These are phyloP conservation scores for Wickerhamiella kazuoi DNA, from an alignment of 805 yeast species.

Conservation along the genomic window DNA sequence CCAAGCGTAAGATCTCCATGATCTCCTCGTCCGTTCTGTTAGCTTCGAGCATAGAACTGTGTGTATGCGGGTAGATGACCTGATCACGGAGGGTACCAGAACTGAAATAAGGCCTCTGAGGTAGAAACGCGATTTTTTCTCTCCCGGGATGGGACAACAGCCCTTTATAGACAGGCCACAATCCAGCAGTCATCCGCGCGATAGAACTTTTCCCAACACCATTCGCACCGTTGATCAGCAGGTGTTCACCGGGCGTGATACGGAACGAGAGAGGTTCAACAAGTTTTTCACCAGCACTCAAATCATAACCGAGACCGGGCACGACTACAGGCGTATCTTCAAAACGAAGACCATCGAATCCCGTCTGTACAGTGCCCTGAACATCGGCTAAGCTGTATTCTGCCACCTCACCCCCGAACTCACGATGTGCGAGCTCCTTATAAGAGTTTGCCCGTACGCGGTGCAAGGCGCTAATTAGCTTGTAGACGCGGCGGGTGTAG, in stretches of 20 bases:
- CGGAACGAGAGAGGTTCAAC: slow-evolving; percentile 46
- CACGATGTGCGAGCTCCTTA: slow-evolving; percentile 3
- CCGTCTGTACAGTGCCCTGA: slow-evolving; percentile 63
- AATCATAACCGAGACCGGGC: slow-evolving; percentile 30
- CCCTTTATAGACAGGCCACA: slow-evolving; percentile 84
- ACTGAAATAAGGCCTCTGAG: slow-evolving; percentile 72
- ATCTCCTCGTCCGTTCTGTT: slow-evolving; percentile 58
- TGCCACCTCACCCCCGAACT: slow-evolving; percentile 5
- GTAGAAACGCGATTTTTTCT: slow-evolving; percentile 55
- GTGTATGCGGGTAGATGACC: slow-evolving; percentile 68
- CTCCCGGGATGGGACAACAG: slow-evolving; percentile 46
- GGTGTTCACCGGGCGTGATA: slow-evolving; percentile 43
- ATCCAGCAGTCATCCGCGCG: slow-evolving; percentile 63
- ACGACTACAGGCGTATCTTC: slow-evolving; percentile 70
- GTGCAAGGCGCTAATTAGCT: slow-evolving; percentile 58
- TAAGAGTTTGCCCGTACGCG: slow-evolving; percentile 47
- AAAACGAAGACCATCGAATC: slow-evolving; percentile 62
- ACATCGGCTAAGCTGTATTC: slow-evolving; percentile 30
- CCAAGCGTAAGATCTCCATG: slow-evolving; percentile 49
- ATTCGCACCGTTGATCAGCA: slow-evolving; percentile 70
- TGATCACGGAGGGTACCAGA: slow-evolving; percentile 78
- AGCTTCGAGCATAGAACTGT: slow-evolving; percentile 54
- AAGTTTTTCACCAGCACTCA: slow-evolving; percentile 34
- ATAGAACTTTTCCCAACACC: slow-evolving; percentile 85
- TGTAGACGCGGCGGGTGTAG: slow-evolving; percentile 71